Evolutionary conservation across 306 rosid species (phyloP).

Genomic region (Parietaria judaica): DNA sequence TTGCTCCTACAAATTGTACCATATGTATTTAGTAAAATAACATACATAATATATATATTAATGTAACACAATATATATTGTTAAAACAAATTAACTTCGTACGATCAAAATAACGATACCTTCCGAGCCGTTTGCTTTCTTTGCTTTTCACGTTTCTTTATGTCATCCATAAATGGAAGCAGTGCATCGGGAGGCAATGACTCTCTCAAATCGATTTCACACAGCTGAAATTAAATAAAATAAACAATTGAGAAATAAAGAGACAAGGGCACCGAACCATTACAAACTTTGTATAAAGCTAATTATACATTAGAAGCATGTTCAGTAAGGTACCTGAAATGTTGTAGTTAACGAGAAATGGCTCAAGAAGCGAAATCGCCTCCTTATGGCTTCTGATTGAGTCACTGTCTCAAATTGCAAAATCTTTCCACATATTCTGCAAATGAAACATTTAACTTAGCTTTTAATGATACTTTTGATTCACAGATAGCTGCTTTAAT

Average conservation of each 20-base stretch:
- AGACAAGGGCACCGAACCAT: slow-evolving; percentile 19
- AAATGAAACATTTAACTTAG: slow-evolving; percentile 18
- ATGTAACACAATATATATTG: not conserved
- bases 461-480: too few relatives aligned
- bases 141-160: slow-evolving; percentile 75
- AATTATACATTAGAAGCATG: not conserved
- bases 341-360: slow-evolving; percentile 85
- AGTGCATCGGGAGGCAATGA: slow-evolving; percentile 58
- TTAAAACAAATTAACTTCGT: too few relatives aligned
- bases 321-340: slow-evolving; percentile 51
- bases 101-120: slow-evolving; percentile 29
- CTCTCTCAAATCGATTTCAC: slow-evolving; percentile 85
- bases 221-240: slow-evolving; percentile 42
- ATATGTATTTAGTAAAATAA: not conserved
- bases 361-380: slow-evolving; percentile 76
- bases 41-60: not conserved
- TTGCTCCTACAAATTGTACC: slow-evolving; percentile 36
- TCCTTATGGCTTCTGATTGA: slow-evolving; percentile 84
- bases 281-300: slow-evolving; percentile 6
- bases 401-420: slow-evolving; percentile 72
- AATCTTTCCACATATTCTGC: slow-evolving; percentile 79
- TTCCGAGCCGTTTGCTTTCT: slow-evolving; percentile 77
- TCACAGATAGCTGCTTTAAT: too few relatives aligned
- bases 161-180: slow-evolving; percentile 78
- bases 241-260: too few relatives aligned